A percentile compares a stretch with the other conserved stretches of the same genome.
These are phyloP conservation scores for Persicaria tinctoria DNA, from an alignment of 148 eudicot species.

Conservation along the genomic window DNA sequence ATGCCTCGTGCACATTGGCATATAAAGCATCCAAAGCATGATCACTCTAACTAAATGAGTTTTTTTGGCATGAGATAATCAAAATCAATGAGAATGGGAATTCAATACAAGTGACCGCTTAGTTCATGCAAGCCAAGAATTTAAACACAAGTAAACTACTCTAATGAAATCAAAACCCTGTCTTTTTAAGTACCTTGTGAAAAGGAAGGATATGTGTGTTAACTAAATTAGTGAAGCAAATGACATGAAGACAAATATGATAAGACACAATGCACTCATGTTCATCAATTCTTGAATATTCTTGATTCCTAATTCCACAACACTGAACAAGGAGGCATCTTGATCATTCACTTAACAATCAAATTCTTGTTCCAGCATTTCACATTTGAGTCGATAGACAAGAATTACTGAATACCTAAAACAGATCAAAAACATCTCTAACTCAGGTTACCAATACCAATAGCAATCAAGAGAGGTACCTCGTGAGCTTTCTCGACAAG, in stretches of 20 bases:
- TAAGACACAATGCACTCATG: not conserved
- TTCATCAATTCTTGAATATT: too few species aligned
- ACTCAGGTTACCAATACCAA: too few species aligned
- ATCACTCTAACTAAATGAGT: not conserved
- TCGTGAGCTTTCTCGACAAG: too few species aligned
- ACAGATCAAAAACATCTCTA: too few species aligned
- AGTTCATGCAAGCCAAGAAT: not conserved
- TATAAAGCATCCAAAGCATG: not conserved
- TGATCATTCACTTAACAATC: not conserved
- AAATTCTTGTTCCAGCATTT: not conserved
- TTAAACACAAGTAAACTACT: too few species aligned
- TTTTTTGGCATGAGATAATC: not conserved
- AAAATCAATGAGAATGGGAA: not conserved
- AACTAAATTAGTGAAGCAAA: too few species aligned
- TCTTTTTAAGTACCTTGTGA: not conserved
- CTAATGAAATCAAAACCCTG: not conserved
- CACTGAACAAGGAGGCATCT: not conserved
- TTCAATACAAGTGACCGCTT: not conserved
- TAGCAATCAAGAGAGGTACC: too few species aligned
- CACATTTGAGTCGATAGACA: not conserved
- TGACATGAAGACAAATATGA: not conserved
- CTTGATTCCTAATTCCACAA: conserved; percentile 4
- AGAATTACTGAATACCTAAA: too few species aligned
- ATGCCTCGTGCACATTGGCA: not conserved
- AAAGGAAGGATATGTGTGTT: not conserved